Conservation (phyloP, 306 rosid genomes). For the Abrus pulchellus region DNA sequence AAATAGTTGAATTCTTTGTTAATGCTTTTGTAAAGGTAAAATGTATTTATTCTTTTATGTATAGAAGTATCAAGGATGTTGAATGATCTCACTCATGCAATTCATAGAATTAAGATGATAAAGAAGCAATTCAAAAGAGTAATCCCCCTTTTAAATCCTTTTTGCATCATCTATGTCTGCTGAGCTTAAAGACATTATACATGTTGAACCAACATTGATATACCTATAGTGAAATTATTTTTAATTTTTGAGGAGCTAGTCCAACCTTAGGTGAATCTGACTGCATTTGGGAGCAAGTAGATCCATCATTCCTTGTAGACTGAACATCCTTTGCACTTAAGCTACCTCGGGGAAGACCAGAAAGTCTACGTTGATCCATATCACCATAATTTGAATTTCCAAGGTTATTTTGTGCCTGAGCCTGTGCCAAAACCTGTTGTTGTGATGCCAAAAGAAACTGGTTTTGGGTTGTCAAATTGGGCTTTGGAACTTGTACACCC, state of each 20-base stretch:
- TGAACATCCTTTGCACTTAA: slow-evolving; percentile 80
- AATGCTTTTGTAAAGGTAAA: neutral
- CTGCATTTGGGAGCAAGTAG: slow-evolving; percentile 84
- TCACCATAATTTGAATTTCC: slow-evolving; percentile 72
- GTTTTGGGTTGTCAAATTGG: slow-evolving; percentile 67
- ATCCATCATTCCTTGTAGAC: slow-evolving; percentile 71
- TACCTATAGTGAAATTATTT: slow-evolving; percentile 14
- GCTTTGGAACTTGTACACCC: slow-evolving; percentile 85
- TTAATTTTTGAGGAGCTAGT: slow-evolving; percentile 36
- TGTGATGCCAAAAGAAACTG: slow-evolving; percentile 81
- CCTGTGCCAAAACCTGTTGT: slow-evolving; percentile 82
- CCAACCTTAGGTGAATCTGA: slow-evolving; percentile 82
- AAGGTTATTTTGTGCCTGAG: slow-evolving; percentile 74
- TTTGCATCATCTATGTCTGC: neutral
- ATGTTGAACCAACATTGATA: slow-evolving; percentile 24
- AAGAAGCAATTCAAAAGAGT: too few relatives aligned
- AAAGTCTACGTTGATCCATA: slow-evolving; percentile 86
- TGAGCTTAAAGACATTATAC: neutral
- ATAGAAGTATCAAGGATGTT: neutral
- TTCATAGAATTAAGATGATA: neutral
- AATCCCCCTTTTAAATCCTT: too few relatives aligned
- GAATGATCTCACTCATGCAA: slow-evolving; percentile 20
- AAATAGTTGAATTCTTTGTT: slow-evolving; percentile 15
- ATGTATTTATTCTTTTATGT: neutral
- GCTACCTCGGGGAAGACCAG: slow-evolving; percentile 76